Evolutionary conservation across 208 protist species (phyloP), one percentile per base, ranked within the genome.

Genomic region (Borovskyia barvae): DNA sequence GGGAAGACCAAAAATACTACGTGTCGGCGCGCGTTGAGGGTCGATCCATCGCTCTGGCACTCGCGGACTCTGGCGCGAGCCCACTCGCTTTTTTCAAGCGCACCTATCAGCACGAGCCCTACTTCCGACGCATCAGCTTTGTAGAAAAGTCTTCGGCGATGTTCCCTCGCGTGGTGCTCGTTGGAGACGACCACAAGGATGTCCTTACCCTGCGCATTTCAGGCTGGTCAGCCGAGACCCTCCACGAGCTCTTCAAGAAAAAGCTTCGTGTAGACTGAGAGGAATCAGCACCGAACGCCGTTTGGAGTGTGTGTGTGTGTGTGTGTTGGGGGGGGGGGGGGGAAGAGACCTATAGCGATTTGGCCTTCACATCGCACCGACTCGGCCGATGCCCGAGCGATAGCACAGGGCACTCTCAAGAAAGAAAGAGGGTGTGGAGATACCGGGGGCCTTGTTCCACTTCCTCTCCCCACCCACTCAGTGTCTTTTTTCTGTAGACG

Each of bases 181-280:
- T 64, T 0, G 37, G 42, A 7, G 58, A 39, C 0, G 36, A 75
- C 9, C 45, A 17, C 5, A 52, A 64, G 6, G 39, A 70, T 3
- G 35, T 19, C 6, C n/a, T 66, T 25, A 58, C 65, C n/a, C 28
- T 76, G 40, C 52, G 20, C 36, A 49, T 85, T 22, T 17, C 22
- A 2, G 63, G 57, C 1, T 82, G 71, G 75, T 65, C 77, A 26
- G 54, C 58, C 1, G 66, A 72, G 12, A 66, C 57, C 0, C 35
- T 81, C 11, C 51, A 81, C 33, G 36, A 81, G 20, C 54, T 81
- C 30, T 43, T 81, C 9, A 56, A 22, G 5, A 70, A 75, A 29
- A 80, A 71, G 35, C 60, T 76, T 15, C 15, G 17, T 0, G 36
- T 68, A 43, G n/a, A 35, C 3, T 55, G 29, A 28, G 49, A 1